These are phyloP conservation scores for Saccharomycopsis hybrid DNA, from an alignment of 1,139 yeast genomes.

Conservation along the genomic window DNA sequence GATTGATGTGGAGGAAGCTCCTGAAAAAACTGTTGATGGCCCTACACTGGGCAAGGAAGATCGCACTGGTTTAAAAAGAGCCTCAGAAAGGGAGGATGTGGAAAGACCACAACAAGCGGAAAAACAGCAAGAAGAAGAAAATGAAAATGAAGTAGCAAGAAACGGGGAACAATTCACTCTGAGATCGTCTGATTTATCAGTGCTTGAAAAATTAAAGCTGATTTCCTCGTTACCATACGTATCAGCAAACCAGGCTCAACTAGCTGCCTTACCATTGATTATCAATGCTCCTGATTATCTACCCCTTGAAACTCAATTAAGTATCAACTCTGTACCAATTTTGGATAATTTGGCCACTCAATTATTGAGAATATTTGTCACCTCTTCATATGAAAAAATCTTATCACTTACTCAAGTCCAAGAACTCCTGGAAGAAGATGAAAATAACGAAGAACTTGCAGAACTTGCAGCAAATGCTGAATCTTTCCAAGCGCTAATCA, in stretches of 20 bases:
- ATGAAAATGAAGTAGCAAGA: too few species aligned
- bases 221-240: constrained; percentile 10
- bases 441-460: background rate
- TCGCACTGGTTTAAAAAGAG: too few species aligned
- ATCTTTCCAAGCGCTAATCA: constrained; percentile 59
- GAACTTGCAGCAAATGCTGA: constrained; percentile 60
- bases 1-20: too few species aligned
- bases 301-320: constrained; percentile 35
- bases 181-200: background rate
- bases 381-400: constrained; percentile 67
- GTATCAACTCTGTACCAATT: constrained; percentile 62
- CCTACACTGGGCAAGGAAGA: too few species aligned
- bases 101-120: background rate
- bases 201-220: constrained; percentile 4
- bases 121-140: constrained; percentile 1
- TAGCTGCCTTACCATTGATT: constrained; percentile 21
- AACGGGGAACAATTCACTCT: too few species aligned
- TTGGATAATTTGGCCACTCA: constrained; percentile 74
- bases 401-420: constrained; percentile 46
- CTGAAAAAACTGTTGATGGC: too few species aligned
- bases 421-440: background rate
- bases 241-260: constrained; percentile 16
- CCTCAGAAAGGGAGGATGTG: background rate
- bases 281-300: constrained; percentile 18
- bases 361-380: constrained; percentile 58